Evolutionary conservation across 139 green algal genomes (phyloP), one percentile per base, ranked within the genome.

Genomic region (Coelastrella sp.): DNA sequence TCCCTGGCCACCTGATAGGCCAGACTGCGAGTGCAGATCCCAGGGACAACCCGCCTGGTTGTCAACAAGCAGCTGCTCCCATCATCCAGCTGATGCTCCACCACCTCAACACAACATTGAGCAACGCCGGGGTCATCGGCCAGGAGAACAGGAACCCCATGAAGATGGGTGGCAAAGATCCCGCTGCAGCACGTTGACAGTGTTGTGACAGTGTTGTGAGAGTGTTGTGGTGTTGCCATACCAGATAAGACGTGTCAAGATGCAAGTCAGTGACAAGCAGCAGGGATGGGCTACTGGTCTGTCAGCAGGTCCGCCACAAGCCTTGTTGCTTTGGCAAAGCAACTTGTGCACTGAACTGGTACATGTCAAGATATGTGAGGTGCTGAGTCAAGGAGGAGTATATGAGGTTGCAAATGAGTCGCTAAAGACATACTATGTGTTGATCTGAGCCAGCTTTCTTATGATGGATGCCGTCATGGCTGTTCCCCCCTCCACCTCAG

Each of bases 111-210:
- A 19, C 43, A 66, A 64, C 71, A 83, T 34, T 75, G 41, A 7
- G 27, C 13, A 15, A 88, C 35, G 75, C 87, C 78, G n/a, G 83
- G 35, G 8, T 73, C 19, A 15, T 50, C 40, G 3, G 92, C 48
- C 4, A 83, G 45, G 73, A 97, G 71, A 37, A 89, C 85, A 60
- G 96, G 83, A 75, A 98, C 87, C 34, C 87, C 83, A 77, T 98
- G 96, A 51, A 98, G 90, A 91, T 98, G 96, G 41, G 93, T 98
- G 45, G 96, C 96, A 89, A 98, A 98, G 5, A 97, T 87, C 51
- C 94, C 95, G 2, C 82, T 89, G 87, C n/a, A n/a, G n/a, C n/a
- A n/a, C n/a, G n/a, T 57, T 11, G 48, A 15, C 17, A 2, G 13
- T 23, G 48, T 15, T 23, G 48, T 57, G 2, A 4, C 13, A 11